These are phyloP conservation scores for Arthrobotrys conoides DNA, from an alignment of 2,329 filamentous ascomycete species.

Conservation along the genomic window DNA sequence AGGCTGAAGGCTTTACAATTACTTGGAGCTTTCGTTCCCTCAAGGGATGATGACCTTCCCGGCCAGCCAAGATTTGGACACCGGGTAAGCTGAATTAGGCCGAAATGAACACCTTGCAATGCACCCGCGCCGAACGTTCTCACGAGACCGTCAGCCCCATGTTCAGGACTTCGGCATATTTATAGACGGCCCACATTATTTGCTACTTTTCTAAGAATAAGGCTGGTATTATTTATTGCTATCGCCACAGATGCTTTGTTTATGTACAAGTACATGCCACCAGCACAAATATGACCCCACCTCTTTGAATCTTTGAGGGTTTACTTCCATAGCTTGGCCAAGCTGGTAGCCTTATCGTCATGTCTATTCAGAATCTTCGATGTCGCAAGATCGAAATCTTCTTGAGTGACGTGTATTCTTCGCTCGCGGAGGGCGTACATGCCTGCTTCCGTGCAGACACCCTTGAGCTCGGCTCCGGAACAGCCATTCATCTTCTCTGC, in stretches of 20 bases:
- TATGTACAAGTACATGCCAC: conserved; percentile 60
- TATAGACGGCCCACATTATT: conserved; percentile 3
- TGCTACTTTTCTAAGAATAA: conserved; percentile 4
- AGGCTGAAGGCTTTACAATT: conserved; percentile 46
- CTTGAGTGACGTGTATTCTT: conserved; percentile 97
- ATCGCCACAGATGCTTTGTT: conserved; percentile 38
- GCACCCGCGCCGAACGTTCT: conserved; percentile 24
- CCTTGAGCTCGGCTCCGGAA: conserved; percentile 96
- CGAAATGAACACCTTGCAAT: conserved; percentile 58
- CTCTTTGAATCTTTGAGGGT: background rate
- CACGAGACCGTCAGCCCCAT: conserved; percentile 15
- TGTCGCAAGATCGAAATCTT: conserved; percentile 98
- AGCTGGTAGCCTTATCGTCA: conserved; percentile 94
- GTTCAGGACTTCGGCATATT: conserved; percentile 8
- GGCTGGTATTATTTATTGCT: conserved; percentile 26
- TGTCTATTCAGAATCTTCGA: conserved; percentile 99
- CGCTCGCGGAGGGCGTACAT: conserved; percentile 98
- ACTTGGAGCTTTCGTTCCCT: conserved; percentile 30
- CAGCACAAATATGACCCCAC: conserved; percentile 22
- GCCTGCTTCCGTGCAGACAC: conserved; percentile 97
- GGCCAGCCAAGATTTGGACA: conserved; percentile 54
- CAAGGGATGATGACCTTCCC: conserved; percentile 35
- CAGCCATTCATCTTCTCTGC: conserved; percentile 99
- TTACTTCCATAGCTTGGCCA: conserved; percentile 89
- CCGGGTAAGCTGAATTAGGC: conserved; percentile 46